Evolutionary conservation across 371 early-diverging fungal genomes (phyloP), one percentile per base, ranked within the genome.

Genomic region (Mortierella sp.): DNA sequence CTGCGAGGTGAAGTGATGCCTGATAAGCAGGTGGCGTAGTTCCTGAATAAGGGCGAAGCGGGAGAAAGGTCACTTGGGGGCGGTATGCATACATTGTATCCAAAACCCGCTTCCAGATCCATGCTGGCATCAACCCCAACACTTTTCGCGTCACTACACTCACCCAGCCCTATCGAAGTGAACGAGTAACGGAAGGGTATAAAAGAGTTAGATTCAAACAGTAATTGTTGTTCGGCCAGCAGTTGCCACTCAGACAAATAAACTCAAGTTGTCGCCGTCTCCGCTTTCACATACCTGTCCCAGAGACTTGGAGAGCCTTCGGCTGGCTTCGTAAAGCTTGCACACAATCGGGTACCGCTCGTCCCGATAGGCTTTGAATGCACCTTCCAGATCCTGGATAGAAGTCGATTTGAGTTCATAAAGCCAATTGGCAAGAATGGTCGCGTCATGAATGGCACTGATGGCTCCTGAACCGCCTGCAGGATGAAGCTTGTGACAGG

Each of bases 21-120:
- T 37, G 37, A 37, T 37, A 37, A 37, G 5, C 45, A 16, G 70
- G 70, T 14, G 66, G 66, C 30, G 70, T 56, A 1, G 6, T 53
- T 4, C 75, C 75, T 45, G 66, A 75, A 43, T 75, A 66, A 19
- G 75, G 75, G 0, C 66, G 60, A n/a, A 52, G 62, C 1, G 57
- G 45, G 44, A 75, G 19, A 30, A 75, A 75, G 21, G 30, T 66
- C 14, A 70, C 75, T 56, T 75, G 75, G 4, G 75, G 75, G 18
- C 75, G 70, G 56, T 66, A 75, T 0, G 75, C 62, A 37, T 70
- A 75, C 50, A 70, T 75, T 29, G 37, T 37, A 37, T 37, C 37
- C 37, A 37, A 9, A 37, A 37, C 9, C 9, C 37, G 37, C 37
- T 37, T 37, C 37, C 37, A 37, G 37, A 37, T 37, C 37, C 37